phyloP scores from a whole-genome alignment of 2,329 filamentous ascomycete genomes.

The Fusarium sp. region DNA sequence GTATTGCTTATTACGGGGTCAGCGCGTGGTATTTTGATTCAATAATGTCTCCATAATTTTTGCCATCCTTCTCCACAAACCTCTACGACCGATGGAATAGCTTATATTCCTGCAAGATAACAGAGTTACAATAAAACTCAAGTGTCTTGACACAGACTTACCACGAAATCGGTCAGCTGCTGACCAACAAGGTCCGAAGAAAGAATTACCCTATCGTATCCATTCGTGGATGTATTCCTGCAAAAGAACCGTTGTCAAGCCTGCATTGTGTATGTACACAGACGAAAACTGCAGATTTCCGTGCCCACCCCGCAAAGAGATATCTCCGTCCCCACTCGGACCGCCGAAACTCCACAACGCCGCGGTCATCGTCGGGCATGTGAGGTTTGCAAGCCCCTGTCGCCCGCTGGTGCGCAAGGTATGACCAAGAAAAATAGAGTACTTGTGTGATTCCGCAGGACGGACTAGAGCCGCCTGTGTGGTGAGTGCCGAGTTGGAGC shows the following conservation, averaged over 20 bases:
- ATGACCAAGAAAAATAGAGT: background rate
- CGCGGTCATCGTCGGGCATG: constrained; percentile 40
- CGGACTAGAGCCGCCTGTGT: constrained; percentile 7
- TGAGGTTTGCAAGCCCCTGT: background rate
- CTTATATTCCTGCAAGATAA: background rate
- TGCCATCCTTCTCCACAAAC: background rate
- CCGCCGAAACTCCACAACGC: constrained; percentile 33
- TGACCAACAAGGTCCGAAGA: constrained; percentile 19
- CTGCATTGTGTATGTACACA: background rate
- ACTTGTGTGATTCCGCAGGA: constrained; percentile 20
- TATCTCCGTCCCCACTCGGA: constrained; percentile 30
- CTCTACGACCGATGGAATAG: background rate
- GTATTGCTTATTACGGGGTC: no score
- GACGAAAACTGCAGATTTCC: constrained; percentile 4
- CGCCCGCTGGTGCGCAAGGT: background rate
- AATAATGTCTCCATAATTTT: background rate
- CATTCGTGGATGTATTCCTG: background rate
- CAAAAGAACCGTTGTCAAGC: constrained; percentile 21
- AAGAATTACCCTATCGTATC: constrained; percentile 10
- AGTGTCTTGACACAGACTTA: background rate
- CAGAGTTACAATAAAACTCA: constrained; percentile 10
- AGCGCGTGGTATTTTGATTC: constrained; percentile 6
- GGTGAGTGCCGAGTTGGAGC: background rate
- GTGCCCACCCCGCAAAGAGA: constrained; percentile 8
- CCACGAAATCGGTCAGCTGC: constrained; percentile 10